Percentiles rank a stretch among this genome's conserved stretches.
Conservation (phyloP, 192 early-diverging fungal genomes). For the Coemansia asiatica region DNA sequence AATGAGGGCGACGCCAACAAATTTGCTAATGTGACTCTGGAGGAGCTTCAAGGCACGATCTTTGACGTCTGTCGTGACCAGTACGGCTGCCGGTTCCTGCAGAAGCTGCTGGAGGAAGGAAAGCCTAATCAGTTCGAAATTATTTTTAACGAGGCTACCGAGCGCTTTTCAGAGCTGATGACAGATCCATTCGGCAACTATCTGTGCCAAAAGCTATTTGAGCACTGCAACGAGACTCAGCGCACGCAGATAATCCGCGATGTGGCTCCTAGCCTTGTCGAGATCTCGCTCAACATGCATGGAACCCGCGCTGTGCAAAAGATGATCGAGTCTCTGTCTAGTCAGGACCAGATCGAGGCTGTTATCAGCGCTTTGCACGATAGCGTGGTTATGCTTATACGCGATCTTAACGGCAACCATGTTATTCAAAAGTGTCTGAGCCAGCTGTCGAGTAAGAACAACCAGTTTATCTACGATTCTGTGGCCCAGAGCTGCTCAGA, state of each 20-base stretch:
- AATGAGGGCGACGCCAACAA: constrained; percentile 60
- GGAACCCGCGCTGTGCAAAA: constrained; percentile 92
- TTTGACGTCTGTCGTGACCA: constrained; percentile 85
- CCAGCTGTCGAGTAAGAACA: constrained; percentile 69
- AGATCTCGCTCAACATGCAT: constrained; percentile 87
- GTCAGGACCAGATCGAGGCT: constrained; percentile 61
- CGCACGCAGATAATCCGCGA: constrained; percentile 70
- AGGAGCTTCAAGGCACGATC: constrained; percentile 72
- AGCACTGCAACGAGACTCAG: constrained; percentile 76
- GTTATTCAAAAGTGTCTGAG: constrained; percentile 90
- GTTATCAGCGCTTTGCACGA: constrained; percentile 67
- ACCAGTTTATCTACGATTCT: constrained; percentile 87
- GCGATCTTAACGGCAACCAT: constrained; percentile 91
- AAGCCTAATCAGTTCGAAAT: constrained; percentile 61
- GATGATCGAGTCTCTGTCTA: constrained; percentile 78
- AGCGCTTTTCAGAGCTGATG: constrained; percentile 78
- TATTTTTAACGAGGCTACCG: constrained; percentile 76
- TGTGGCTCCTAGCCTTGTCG: constrained; percentile 73
- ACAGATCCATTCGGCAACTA: constrained; percentile 94
- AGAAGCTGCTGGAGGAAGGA: constrained; percentile 82
- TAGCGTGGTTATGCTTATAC: constrained; percentile 79
- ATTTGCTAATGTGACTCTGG: constrained; percentile 65
- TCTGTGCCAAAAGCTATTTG: constrained; percentile 86
- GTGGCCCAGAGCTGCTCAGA: constrained; percentile 75
- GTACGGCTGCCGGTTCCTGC: constrained; percentile 83